Conservation (phyloP, 2,329 filamentous ascomycete species). For the Colletotrichum sp. region DNA sequence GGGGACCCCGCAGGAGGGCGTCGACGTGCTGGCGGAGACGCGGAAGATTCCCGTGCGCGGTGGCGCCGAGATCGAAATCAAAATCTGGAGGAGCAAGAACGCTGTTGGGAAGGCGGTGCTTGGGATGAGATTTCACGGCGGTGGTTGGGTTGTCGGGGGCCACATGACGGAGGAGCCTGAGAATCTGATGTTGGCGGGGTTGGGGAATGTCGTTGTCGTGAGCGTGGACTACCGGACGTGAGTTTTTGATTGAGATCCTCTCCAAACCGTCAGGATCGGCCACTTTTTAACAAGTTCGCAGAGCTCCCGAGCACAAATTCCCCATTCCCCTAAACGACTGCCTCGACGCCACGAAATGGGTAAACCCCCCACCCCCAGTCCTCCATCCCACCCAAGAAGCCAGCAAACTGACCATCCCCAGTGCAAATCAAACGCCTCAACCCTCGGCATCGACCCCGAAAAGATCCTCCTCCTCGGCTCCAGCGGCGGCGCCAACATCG, state of each 20-base stretch:
- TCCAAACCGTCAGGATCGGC: neutral
- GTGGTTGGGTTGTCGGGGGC: constrained; percentile 36
- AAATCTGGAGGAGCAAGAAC: constrained; percentile 34
- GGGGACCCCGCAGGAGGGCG: constrained; percentile 35
- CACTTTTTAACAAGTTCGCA: constrained; percentile 23
- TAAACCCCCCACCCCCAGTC: constrained; percentile 14
- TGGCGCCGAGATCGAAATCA: constrained; percentile 37
- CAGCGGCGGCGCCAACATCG: constrained; percentile 39
- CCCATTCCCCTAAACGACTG: constrained; percentile 38
- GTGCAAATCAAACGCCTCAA: constrained; percentile 32
- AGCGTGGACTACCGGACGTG: constrained; percentile 42
- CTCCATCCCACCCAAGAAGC: neutral
- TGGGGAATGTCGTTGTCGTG: constrained; percentile 37
- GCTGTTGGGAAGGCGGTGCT: constrained; percentile 23
- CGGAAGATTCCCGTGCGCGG: constrained; percentile 34
- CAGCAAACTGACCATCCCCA: neutral
- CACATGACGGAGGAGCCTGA: constrained; percentile 39
- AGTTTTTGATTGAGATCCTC: neutral
- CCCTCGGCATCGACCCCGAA: constrained; percentile 35
- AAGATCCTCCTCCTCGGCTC: constrained; percentile 39
- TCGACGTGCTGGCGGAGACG: constrained; percentile 35
- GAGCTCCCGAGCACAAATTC: constrained; percentile 41
- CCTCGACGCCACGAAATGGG: constrained; percentile 41
- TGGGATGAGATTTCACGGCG: constrained; percentile 41
- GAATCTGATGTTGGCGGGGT: constrained; percentile 36